A percentile compares a stretch with the other conserved stretches of the same genome.
These are phyloP conservation scores for Phytophthora pistaciae DNA, from an alignment of 352 stramenopile species.

Conservation along the genomic window DNA sequence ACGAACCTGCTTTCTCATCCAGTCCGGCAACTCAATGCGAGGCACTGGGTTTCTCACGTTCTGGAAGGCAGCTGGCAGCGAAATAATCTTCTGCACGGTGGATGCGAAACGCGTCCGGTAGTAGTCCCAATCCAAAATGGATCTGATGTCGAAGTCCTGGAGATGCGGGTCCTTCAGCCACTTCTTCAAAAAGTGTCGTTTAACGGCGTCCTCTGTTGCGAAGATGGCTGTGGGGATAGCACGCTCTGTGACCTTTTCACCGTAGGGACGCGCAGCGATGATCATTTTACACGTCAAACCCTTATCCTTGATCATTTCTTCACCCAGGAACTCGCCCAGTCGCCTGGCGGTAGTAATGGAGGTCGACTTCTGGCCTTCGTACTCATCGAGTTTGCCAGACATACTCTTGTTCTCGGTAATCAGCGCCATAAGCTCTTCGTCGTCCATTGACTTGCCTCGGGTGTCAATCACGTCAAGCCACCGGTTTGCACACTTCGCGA, in stretches of 20 bases:
- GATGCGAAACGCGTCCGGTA: conserved; percentile 90
- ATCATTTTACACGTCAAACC: conserved; percentile 99
- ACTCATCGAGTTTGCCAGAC: conserved; percentile 97
- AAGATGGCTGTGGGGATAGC: conserved; percentile 99
- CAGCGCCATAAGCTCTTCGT: conserved; percentile 97
- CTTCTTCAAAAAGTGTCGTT: conserved; percentile 97
- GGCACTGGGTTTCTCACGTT: conserved; percentile 97
- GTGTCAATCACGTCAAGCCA: conserved; percentile 99
- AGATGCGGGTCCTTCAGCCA: conserved; percentile 96
- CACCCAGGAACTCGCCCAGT: conserved; percentile 98
- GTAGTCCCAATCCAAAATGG: conserved; percentile 99
- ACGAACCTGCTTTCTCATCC: conserved; percentile 95
- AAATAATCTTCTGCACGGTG: conserved; percentile 99
- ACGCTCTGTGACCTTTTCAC: conserved; percentile 97
- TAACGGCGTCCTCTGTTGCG: conserved; percentile 94
- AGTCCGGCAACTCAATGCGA: conserved; percentile 96
- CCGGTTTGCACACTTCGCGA: conserved; percentile 97
- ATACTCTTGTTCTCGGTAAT: conserved; percentile 99
- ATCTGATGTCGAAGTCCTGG: conserved; percentile 94
- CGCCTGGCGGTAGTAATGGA: conserved; percentile 97
- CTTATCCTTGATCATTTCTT: conserved; percentile 99
- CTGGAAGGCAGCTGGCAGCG: conserved; percentile 98
- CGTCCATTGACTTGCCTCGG: conserved; percentile 93
- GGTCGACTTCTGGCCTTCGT: conserved; percentile 97
- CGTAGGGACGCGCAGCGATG: conserved; percentile 92